phyloP scores from a whole-genome alignment of 2,329 filamentous ascomycete species.

The Beauveria pseudobassiana region DNA sequence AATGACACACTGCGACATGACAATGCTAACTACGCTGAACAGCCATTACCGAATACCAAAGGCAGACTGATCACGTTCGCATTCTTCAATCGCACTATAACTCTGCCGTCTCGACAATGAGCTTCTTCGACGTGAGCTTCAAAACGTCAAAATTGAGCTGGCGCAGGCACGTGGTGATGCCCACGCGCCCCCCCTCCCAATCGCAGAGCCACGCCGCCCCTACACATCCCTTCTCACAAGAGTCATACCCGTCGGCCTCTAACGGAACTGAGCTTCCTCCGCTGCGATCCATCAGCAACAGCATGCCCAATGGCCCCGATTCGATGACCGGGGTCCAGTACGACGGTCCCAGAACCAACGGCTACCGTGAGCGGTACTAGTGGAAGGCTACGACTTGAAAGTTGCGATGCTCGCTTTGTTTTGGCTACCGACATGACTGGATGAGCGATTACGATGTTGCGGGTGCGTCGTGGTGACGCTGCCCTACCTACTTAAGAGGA shows the following conservation, averaged over 20 bases:
- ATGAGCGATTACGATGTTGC: not conserved
- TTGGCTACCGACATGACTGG: not conserved
- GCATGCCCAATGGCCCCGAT: constrained; percentile 40
- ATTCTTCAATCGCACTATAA: constrained; percentile 38
- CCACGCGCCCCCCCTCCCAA: constrained; percentile 17
- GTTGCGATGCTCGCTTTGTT: not conserved
- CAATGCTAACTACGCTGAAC: constrained; percentile 2
- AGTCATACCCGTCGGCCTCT: constrained; percentile 23
- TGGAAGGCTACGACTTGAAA: too few species aligned
- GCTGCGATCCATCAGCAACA: constrained; percentile 43
- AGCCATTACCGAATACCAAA: constrained; percentile 57
- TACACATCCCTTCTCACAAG: constrained; percentile 21
- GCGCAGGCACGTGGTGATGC: constrained; percentile 36
- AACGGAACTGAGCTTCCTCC: constrained; percentile 48
- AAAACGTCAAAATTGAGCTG: constrained; percentile 22
- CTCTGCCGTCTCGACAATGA: constrained; percentile 34
- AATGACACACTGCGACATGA: not conserved
- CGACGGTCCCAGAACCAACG: constrained; percentile 37
- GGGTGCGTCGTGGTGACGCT: not conserved
- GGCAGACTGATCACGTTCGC: constrained; percentile 43
- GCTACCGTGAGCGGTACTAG: constrained; percentile 37
- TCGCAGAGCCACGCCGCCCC: constrained; percentile 21
- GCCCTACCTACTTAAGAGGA: not conserved
- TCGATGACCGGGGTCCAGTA: constrained; percentile 63
- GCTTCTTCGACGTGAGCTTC: constrained; percentile 41